phyloP scores from a whole-genome alignment of 148 eudicot genomes.

The Rheum nobile region DNA sequence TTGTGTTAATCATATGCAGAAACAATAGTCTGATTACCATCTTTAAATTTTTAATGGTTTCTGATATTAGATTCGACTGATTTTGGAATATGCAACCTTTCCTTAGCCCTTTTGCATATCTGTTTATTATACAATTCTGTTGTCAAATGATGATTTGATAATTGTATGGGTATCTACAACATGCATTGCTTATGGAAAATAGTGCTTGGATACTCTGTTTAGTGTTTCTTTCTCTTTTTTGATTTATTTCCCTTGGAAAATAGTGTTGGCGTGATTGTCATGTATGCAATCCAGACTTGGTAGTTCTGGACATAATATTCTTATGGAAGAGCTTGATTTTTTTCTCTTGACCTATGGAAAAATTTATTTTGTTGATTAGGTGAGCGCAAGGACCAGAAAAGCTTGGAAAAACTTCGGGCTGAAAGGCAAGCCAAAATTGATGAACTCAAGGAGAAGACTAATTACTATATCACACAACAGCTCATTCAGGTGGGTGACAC shows the following conservation, averaged over 20 bases:
- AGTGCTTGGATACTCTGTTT: not conserved
- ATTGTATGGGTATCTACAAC: not conserved
- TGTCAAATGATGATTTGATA: not conserved
- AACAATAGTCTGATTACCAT: not conserved
- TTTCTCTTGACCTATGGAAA: not conserved
- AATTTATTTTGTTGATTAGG: constrained; percentile 20
- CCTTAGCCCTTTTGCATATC: not conserved
- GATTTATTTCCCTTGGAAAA: not conserved
- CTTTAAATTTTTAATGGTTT: not conserved
- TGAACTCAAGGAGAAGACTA: constrained; percentile 89
- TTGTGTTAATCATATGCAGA: not conserved
- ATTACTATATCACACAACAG: constrained; percentile 80
- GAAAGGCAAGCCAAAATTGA: constrained; percentile 88
- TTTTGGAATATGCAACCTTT: not conserved
- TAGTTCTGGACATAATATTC: not conserved
- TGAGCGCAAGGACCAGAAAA: constrained; percentile 71
- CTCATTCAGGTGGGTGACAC: constrained; percentile 68
- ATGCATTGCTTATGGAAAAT: not conserved
- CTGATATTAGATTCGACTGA: not conserved
- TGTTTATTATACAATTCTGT: not conserved
- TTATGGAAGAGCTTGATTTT: not conserved
- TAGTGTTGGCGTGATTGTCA: not conserved
- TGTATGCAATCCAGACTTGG: not conserved
- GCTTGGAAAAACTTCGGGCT: constrained; percentile 68
- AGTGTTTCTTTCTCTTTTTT: not conserved